A percentile compares a stretch with the other conserved stretches of the same genome.
phyloP scores from a whole-genome alignment of 768 basidiomycete genomes.

The Mycena amicta region DNA sequence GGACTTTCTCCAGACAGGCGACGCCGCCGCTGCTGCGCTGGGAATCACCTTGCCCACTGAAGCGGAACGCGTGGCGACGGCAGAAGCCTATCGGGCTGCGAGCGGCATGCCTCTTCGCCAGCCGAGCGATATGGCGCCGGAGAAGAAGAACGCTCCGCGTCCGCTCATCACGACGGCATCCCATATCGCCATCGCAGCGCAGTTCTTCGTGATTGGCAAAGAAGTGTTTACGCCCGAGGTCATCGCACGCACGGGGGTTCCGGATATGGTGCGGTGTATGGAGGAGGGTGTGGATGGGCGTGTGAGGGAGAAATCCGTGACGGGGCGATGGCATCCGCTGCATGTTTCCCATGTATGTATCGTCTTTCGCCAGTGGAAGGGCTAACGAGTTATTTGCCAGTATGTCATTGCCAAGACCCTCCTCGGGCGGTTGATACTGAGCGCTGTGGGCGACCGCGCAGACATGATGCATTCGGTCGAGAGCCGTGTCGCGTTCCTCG shows the following conservation, averaged over 20 bases:
- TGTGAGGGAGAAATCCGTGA: slow-evolving; percentile 11
- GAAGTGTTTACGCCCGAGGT: slow-evolving; percentile 10
- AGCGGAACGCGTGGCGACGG: not conserved
- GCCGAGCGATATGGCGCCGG: not conserved
- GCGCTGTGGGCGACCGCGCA: slow-evolving; percentile 10
- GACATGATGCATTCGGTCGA: slow-evolving; percentile 19
- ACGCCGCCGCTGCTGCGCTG: not conserved
- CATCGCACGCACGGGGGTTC: not conserved
- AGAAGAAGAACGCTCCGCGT: not conserved
- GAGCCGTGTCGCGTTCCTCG: slow-evolving; percentile 8
- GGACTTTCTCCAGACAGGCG: slow-evolving; percentile 8
- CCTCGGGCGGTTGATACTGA: slow-evolving; percentile 8
- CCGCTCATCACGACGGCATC: slow-evolving; percentile 2
- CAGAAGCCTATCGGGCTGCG: not conserved
- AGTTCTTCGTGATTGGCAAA: not conserved
- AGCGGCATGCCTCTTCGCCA: not conserved
- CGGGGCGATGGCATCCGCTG: slow-evolving; percentile 15
- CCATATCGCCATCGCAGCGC: slow-evolving; percentile 2
- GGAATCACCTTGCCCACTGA: slow-evolving; percentile 10
- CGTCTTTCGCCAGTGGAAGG: no score
- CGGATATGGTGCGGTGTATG: slow-evolving; percentile 6
- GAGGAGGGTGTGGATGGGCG: slow-evolving; percentile 15
- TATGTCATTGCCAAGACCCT: slow-evolving; percentile 16
- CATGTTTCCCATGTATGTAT: slow-evolving; percentile 11
- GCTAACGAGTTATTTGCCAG: not conserved